These are phyloP conservation scores for Trichaptum fuscoviolaceum DNA, from an alignment of 768 basidiomycete species.

Conservation along the genomic window DNA sequence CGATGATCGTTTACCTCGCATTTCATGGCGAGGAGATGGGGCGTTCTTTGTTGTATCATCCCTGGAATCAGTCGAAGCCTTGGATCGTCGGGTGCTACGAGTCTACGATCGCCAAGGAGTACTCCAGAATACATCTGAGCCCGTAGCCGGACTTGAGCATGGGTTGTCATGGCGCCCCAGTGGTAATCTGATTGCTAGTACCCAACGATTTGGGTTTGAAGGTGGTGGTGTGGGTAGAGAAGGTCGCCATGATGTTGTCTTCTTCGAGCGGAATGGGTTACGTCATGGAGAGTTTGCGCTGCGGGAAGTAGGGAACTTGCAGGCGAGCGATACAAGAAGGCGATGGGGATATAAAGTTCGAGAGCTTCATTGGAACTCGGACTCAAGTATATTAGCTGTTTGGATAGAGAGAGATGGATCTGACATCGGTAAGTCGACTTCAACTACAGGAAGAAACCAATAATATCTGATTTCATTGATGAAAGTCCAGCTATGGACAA, in stretches of 20 bases:
- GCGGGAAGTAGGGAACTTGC: slow-evolving; percentile 23
- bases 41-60: slow-evolving; percentile 83
- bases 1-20: slow-evolving; percentile 65
- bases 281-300: slow-evolving; percentile 86
- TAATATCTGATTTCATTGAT: not conserved
- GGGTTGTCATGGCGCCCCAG: slow-evolving; percentile 79
- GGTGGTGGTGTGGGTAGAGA: slow-evolving; percentile 62
- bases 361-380: slow-evolving; percentile 82
- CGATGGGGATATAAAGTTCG: slow-evolving; percentile 68
- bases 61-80: slow-evolving; percentile 30
- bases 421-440: slow-evolving; percentile 59
- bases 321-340: slow-evolving; percentile 24
- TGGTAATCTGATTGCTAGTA: slow-evolving; percentile 77
- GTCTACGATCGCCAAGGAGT: slow-evolving; percentile 71
- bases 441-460: not conserved
- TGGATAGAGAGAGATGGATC: slow-evolving; percentile 70
- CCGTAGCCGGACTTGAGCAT: slow-evolving; percentile 78
- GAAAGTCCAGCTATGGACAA: slow-evolving; percentile 90
- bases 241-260: slow-evolving; percentile 79
- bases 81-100: slow-evolving; percentile 51
- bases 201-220: slow-evolving; percentile 77
- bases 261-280: slow-evolving; percentile 94
- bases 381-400: slow-evolving; percentile 77
- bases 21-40: slow-evolving; percentile 94
- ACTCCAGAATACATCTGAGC: slow-evolving; percentile 82